Evolutionary conservation across 345 rosid genomes (phyloP).

Genomic region (Noccaea bulbosa): DNA sequence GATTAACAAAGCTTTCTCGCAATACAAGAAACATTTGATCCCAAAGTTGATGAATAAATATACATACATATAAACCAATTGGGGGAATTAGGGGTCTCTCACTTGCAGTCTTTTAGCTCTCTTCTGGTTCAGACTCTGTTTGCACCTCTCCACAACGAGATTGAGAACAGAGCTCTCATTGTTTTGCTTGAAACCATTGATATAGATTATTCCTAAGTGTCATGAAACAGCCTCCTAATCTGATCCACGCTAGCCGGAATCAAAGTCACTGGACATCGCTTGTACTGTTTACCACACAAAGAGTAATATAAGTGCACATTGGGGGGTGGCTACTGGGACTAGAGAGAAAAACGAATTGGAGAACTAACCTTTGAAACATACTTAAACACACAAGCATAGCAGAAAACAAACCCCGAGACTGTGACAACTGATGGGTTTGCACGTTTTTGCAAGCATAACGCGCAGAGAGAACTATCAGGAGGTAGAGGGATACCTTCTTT

Average conservation of each 20-base stretch:
- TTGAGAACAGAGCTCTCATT: slow-evolving; percentile 10
- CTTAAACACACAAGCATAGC: slow-evolving; percentile 94
- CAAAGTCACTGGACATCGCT: slow-evolving; percentile 89
- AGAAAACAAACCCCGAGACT: slow-evolving; percentile 93
- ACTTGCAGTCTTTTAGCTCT: slow-evolving; percentile 21
- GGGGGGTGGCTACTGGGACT: neutral
- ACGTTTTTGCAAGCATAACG: slow-evolving; percentile 91
- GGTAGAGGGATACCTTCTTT: slow-evolving; percentile 89
- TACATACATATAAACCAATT: slow-evolving; percentile 10
- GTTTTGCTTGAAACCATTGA: slow-evolving; percentile 21
- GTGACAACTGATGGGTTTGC: slow-evolving; percentile 95
- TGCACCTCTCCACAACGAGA: slow-evolving; percentile 8
- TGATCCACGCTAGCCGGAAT: slow-evolving; percentile 79
- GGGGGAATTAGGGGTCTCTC: slow-evolving; percentile 29
- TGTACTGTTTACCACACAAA: slow-evolving; percentile 57
- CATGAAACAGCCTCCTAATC: slow-evolving; percentile 93
- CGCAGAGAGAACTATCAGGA: slow-evolving; percentile 74
- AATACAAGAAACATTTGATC: slow-evolving; percentile 28
- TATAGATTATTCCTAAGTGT: slow-evolving; percentile 50
- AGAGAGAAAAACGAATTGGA: slow-evolving; percentile 8
- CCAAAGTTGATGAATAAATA: slow-evolving; percentile 8
- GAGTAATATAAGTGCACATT: slow-evolving; percentile 15
- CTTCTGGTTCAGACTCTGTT: slow-evolving; percentile 1
- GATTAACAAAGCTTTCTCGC: slow-evolving; percentile 8
- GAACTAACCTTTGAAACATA: slow-evolving; percentile 79